Conservation (phyloP, 495 filamentous ascomycete genomes). For the Aspergillus homomorphus region DNA sequence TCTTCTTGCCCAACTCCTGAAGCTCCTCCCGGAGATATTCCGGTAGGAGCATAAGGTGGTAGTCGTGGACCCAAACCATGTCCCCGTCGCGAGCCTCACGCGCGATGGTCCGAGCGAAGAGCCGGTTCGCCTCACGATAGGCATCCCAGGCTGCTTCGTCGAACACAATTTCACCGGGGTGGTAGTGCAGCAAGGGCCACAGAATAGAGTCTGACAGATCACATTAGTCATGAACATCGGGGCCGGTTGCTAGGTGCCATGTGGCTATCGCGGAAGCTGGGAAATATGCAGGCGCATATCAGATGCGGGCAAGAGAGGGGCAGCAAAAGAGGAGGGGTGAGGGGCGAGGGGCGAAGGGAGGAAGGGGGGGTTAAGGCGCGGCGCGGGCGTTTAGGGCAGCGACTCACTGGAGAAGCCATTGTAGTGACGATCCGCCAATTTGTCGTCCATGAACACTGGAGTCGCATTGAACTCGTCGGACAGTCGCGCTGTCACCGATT, state of each 20-base stretch:
- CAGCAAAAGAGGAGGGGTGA: conserved; percentile 9
- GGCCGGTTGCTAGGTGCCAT: conserved; percentile 1
- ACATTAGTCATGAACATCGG: not conserved
- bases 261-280: not conserved
- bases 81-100: conserved; percentile 85
- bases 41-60: conserved; percentile 94
- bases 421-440: conserved; percentile 77
- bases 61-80: conserved; percentile 96
- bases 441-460: conserved; percentile 75
- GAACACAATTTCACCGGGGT: conserved; percentile 95
- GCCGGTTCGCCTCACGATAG: conserved; percentile 83
- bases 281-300: conserved; percentile 2
- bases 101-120: conserved; percentile 80
- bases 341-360: no score
- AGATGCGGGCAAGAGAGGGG: conserved; percentile 9
- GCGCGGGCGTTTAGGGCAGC: not conserved
- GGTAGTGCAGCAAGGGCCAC: conserved; percentile 97
- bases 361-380: not conserved
- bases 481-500: conserved; percentile 59
- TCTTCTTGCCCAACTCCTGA: conserved; percentile 62
- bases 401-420: conserved; percentile 82
- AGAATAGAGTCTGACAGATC: conserved; percentile 76
- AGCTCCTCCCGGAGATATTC: conserved; percentile 88
- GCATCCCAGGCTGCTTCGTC: conserved; percentile 91
- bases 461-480: conserved; percentile 70